Conservation (phyloP, 441 rosid species). For the Adansonia rubrostipa region DNA sequence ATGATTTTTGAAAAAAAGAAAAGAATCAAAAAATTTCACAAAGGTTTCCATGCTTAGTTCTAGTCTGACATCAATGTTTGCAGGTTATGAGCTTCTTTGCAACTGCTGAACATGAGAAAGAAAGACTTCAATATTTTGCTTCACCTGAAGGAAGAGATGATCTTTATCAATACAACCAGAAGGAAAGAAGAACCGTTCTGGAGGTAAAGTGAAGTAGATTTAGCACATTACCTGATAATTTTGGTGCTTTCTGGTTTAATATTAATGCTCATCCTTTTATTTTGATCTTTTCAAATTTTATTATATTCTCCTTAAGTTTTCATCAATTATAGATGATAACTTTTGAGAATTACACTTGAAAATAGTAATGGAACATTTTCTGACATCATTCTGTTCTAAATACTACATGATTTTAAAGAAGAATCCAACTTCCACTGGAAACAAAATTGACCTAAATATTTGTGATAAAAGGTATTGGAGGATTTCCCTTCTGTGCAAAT, state of each 20-base stretch:
- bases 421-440: neutral
- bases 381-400: slow-evolving; percentile 1
- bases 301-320: neutral
- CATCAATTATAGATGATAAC: neutral
- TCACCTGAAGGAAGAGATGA: slow-evolving; percentile 98
- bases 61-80: slow-evolving; percentile 15
- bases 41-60: slow-evolving; percentile 6
- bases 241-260: slow-evolving; percentile 10
- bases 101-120: slow-evolving; percentile 78
- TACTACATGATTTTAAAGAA: neutral
- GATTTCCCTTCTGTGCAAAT: slow-evolving; percentile 94
- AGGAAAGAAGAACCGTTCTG: slow-evolving; percentile 83
- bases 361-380: neutral
- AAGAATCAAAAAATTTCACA: neutral
- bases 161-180: slow-evolving; percentile 91
- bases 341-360: neutral
- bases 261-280: neutral
- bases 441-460: slow-evolving; percentile 30
- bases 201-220: slow-evolving; percentile 58
- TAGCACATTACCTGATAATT: slow-evolving; percentile 12
- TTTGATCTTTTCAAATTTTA: neutral
- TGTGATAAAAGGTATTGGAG: slow-evolving; percentile 66
- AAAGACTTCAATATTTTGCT: slow-evolving; percentile 82
- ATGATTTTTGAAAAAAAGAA: neutral
- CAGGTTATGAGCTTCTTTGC: slow-evolving; percentile 94